phyloP scores from a whole-genome alignment of 495 filamentous ascomycete species.

The Letharia columbiana region DNA sequence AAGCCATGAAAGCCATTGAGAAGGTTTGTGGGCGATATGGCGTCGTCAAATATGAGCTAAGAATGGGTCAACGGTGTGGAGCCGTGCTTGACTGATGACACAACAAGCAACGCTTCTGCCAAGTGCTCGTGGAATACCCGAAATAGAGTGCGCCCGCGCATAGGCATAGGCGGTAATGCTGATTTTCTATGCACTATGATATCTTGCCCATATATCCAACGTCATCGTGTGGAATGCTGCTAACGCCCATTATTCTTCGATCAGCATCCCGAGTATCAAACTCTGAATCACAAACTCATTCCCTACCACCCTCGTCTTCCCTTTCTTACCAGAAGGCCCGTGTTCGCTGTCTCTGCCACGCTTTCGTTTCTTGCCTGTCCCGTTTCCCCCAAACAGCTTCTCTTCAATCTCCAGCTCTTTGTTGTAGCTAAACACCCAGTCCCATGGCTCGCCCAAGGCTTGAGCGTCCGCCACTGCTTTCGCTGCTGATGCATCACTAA shows the following conservation, averaged over 20 bases:
- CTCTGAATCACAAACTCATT: constrained; percentile 92
- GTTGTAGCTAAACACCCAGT: constrained; percentile 74
- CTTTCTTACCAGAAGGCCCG: constrained; percentile 28
- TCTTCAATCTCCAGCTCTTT: constrained; percentile 42
- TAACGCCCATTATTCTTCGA: constrained; percentile 43
- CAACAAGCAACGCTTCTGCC: background rate
- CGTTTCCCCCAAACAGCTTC: constrained; percentile 32
- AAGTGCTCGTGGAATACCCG: background rate
- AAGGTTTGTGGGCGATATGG: background rate
- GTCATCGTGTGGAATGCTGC: background rate
- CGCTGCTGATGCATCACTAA: constrained; percentile 55
- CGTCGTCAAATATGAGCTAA: background rate
- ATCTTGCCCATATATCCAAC: background rate
- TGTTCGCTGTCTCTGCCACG: constrained; percentile 33
- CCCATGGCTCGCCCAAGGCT: constrained; percentile 44
- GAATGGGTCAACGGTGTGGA: background rate
- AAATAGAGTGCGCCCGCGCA: background rate
- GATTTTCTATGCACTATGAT: background rate
- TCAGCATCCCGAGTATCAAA: constrained; percentile 72
- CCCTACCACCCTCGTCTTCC: constrained; percentile 55
- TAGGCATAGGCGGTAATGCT: background rate
- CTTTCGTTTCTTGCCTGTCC: constrained; percentile 42
- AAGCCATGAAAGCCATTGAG: background rate
- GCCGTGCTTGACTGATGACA: background rate
- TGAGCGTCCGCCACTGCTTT: constrained; percentile 46